Evolutionary conservation across 106 monocot genomes (phyloP).

Genomic region (Phalaenopsis equestris): DNA sequence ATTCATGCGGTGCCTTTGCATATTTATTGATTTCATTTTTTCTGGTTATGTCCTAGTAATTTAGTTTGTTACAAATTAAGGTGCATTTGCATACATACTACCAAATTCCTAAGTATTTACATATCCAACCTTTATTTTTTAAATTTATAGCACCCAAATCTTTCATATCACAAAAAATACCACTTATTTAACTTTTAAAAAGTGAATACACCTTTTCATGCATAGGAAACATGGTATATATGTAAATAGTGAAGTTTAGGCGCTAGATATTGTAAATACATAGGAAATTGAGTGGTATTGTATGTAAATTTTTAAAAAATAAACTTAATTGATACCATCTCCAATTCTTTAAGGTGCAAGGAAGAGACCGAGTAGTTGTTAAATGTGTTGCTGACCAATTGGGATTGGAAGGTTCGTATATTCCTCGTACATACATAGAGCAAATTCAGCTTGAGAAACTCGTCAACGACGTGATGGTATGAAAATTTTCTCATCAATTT

Average conservation of each 20-base stretch:
- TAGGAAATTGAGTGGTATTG: no score
- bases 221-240: no score
- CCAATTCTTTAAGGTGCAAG: constrained; percentile 70
- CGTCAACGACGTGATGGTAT: constrained; percentile 80
- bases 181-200: no score
- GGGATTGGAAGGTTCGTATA: constrained; percentile 88
- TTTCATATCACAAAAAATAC: no score
- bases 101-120: no score
- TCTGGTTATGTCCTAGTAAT: background rate
- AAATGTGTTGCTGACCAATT: constrained; percentile 58
- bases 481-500: background rate
- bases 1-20: no score
- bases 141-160: no score
- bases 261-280: no score
- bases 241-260: no score
- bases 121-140: no score
- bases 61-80: background rate
- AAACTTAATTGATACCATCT: background rate
- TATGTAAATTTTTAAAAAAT: background rate
- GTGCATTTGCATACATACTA: no score
- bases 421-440: constrained; percentile 86
- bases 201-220: no score
- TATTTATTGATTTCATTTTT: background rate
- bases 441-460: constrained; percentile 97
- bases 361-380: constrained; percentile 69